Percentiles rank a stretch among this genome's conserved stretches.
Evolutionary conservation across 228 moss, liverwort and hornwort species (phyloP).

Genomic region (Sphagnum magellanicum): DNA sequence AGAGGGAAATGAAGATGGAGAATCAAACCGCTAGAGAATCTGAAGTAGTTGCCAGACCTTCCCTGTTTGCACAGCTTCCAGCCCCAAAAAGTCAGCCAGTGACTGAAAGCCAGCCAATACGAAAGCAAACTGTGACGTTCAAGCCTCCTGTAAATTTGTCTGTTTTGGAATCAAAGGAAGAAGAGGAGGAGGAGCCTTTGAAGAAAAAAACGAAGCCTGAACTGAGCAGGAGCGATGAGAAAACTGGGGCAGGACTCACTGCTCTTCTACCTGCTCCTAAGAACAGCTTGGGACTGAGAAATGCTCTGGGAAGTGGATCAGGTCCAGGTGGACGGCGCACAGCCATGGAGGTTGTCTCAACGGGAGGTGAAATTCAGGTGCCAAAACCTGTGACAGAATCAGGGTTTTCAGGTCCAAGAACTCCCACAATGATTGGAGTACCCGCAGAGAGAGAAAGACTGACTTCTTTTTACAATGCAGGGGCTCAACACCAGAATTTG

Average conservation of each 20-base stretch:
- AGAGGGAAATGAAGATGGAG: not conserved
- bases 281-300: conserved; percentile 64
- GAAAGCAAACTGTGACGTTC: conserved; percentile 63
- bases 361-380: not conserved
- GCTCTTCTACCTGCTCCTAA: conserved; percentile 79
- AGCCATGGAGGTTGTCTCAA: conserved; percentile 51
- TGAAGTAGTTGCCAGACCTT: conserved; percentile 8
- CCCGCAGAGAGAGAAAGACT: not conserved
- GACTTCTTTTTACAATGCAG: not conserved
- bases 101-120: conserved; percentile 12
- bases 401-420: not conserved
- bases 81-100: conserved; percentile 26
- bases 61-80: conserved; percentile 39
- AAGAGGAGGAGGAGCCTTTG: conserved; percentile 49
- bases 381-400: not conserved
- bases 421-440: not conserved
- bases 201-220: conserved; percentile 50
- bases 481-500: not conserved
- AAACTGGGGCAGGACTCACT: conserved; percentile 30
- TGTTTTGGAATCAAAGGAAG: conserved; percentile 39
- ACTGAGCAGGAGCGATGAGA: not conserved
- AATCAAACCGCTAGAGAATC: not conserved
- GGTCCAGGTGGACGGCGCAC: conserved; percentile 71
- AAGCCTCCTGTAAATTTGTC: conserved; percentile 72
- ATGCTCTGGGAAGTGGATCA: conserved; percentile 50